Evolutionary conservation across 2,329 filamentous ascomycete species (phyloP).

Genomic region (Pyricularia grisea): DNA sequence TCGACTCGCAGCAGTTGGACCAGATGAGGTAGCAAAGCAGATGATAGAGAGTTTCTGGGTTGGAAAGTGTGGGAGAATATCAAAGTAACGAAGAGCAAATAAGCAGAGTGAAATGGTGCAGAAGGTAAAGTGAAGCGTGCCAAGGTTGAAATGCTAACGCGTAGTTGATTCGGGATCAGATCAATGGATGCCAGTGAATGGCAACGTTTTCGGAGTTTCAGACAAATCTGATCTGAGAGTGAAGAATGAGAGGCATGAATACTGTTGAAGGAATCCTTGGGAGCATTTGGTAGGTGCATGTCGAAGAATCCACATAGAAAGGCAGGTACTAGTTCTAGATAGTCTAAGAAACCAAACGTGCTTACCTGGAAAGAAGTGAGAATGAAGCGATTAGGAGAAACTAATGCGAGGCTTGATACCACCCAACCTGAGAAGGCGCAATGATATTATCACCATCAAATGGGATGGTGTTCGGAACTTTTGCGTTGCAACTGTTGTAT

Average conservation of each 20-base stretch:
- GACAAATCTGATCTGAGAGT: background rate
- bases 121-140: background rate
- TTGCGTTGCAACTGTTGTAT: background rate
- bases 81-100: background rate
- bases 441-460: background rate
- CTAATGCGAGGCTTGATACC: background rate
- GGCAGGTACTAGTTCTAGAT: background rate
- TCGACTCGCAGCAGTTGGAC: background rate
- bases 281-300: background rate
- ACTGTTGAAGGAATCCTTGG: background rate
- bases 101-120: background rate
- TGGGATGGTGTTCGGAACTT: background rate
- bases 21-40: background rate
- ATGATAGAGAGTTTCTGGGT: background rate
- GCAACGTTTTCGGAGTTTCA: background rate
- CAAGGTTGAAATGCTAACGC: background rate
- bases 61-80: background rate
- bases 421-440: background rate
- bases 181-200: background rate
- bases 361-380: background rate
- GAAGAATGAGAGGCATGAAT: background rate
- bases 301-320: background rate
- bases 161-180: background rate
- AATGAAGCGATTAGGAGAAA: background rate
- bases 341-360: background rate